Evolutionary conservation across 2,329 filamentous ascomycete genomes (phyloP).

Genomic region (Fusarium circinatum): DNA sequence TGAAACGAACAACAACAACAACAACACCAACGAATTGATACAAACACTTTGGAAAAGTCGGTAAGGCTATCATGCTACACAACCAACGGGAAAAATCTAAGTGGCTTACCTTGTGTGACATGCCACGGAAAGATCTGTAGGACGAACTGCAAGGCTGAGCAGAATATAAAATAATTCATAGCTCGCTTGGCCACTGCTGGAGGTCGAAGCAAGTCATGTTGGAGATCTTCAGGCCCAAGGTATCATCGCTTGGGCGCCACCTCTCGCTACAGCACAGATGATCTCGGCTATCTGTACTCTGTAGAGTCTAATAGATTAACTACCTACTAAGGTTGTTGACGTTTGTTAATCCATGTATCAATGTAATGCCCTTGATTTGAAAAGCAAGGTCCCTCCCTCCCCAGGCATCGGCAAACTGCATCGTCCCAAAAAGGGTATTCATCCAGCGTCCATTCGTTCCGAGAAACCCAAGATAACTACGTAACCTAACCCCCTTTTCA

Average conservation of each 20-base stretch:
- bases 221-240: not conserved
- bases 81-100: not conserved
- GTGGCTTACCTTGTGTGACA: not conserved
- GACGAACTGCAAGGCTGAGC: constrained; percentile 14
- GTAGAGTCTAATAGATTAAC: not conserved
- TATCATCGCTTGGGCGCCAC: not conserved
- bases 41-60: not conserved
- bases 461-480: not conserved
- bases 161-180: not conserved
- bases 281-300: not conserved
- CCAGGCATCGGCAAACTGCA: constrained; percentile 12
- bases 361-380: not conserved
- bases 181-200: not conserved
- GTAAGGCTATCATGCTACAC: not conserved
- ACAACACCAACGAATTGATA: not conserved
- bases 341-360: not conserved
- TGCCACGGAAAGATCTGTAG: not conserved
- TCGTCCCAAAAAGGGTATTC: constrained; percentile 11
- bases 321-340: not conserved
- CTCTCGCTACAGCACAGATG: not conserved
- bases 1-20: not conserved
- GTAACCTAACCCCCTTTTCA: not conserved
- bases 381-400: not conserved
- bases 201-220: not conserved
- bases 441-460: not conserved